Base-by-base conservation (phyloP, 805 yeast species). In the Cyberlindnera xishuangbannaensis region DNA sequence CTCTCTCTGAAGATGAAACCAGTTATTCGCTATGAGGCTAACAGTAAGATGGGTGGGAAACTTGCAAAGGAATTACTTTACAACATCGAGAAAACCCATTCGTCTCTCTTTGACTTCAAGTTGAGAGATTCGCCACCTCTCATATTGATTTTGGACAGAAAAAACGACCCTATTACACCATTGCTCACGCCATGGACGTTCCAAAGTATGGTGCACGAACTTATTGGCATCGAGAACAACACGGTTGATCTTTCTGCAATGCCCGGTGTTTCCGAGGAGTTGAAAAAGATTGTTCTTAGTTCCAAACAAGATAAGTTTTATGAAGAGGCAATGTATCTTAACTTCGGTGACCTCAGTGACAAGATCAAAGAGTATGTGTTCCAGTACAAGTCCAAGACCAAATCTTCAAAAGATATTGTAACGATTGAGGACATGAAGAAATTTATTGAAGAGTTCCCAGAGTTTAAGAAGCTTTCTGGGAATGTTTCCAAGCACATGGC, bases 141-240 rank as follows among this genome's bases (percentile, higher is more conserved):
- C 7, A 59, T 94, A 29, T 57, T 92, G 10, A 65, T 92, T 2
- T 51, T 92, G 30, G 97, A 92, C 57, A 68, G 99, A 33, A 73
- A 78, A 37, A 82, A 76, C 50, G 99, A 92, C 58, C 97, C 98
- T 3, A 66, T 90, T 11, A 90, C 99, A 1, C 97, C 99, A 2
- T 67, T 92, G 19, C 61, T 92, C 30, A 75, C 81, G 25, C 98
- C 97, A 2, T 92, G 99, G 99, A 88, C 98, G 2, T 92, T 86
- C 59, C 97, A 90, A 54, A 83, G 96, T 2, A 90, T 92, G 97
- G 85, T 92, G 13, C 95, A 90, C 55, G 97, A 94, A 55, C 69
- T 87, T 15, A 64, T 92, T 19, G 95, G 90, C 2, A 83, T 92
- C 38, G 62, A 67, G 21, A 81, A 86, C 51, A 90, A 92, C 47